Evolutionary conservation across 1,139 yeast genomes (phyloP), one percentile per base, ranked within the genome.

Genomic region (Yamadazyma jaroonii): DNA sequence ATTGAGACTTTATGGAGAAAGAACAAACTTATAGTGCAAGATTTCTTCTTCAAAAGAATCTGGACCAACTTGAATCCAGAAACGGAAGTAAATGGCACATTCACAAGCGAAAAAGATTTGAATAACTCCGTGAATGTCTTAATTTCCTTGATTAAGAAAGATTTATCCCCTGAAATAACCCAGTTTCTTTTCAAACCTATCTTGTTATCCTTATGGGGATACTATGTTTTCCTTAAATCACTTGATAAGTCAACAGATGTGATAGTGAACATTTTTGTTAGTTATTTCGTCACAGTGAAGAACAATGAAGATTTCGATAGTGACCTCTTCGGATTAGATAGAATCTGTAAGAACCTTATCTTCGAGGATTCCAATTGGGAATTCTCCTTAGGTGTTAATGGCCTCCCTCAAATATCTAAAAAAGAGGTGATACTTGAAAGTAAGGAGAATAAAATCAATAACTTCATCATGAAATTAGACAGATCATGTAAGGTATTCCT

Each of bases 141-240:
- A 11, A 61, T 84, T 1, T 79, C 92, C 0, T 50, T 87, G 9
- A 62, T 84, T 0, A 79, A 79, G 49, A 78, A 74, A 44, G 66
- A 72, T 2, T 57, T 67, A n/a, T 50, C 72, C 1, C 48, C 56
- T 0, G 75, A 72, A 2, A 57, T 85, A 7, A 49, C 75, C 12
- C 46, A 47, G 14, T 65, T 59, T 7, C 44, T 80, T 4, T 67
- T 80, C 36, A 47, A 58, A 11, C 81, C 75, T 2, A 61, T 82
- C 22, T 29, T 72, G 27, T 44, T 71, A 31, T 54, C 72, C 1
- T 40, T 87, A 14, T 88, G 96, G 95, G 65, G 76, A 1, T 80
- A 83, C 49, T 62, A 72, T 28, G 57, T 76, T 24, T 84, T 74
- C 52, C 62, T 81, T 36, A 63, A 62, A 31, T 48, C 63, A 8